Percentiles rank a stretch among this genome's conserved stretches.
Conservation (phyloP, 495 filamentous ascomycete genomes). For the Lophiotrema nucula region DNA sequence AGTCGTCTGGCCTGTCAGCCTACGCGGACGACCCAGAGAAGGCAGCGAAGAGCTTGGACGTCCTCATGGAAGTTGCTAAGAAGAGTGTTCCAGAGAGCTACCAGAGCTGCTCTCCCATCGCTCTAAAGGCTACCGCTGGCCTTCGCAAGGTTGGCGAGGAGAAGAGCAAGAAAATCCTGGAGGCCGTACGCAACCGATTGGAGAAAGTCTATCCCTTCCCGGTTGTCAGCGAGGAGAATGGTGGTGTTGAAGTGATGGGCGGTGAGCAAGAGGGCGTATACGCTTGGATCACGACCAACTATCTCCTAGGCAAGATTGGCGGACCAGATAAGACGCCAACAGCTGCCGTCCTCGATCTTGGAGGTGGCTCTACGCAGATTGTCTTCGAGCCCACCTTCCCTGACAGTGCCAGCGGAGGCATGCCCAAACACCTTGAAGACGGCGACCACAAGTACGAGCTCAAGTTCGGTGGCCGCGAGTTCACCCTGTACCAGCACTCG, state of each 20-base stretch:
- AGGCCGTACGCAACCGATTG: constrained; percentile 78
- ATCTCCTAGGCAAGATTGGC: constrained; percentile 95
- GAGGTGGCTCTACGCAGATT: constrained; percentile 95
- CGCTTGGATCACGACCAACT: constrained; percentile 98
- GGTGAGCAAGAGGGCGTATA: constrained; percentile 96
- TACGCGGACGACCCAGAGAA: constrained; percentile 80
- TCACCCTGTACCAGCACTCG: constrained; percentile 96
- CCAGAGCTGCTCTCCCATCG: constrained; percentile 82
- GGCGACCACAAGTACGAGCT: constrained; percentile 97
- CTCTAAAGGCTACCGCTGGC: constrained; percentile 95
- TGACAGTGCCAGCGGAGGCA: constrained; percentile 65
- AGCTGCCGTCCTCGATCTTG: constrained; percentile 92
- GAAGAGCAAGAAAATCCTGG: constrained; percentile 76
- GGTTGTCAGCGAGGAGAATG: constrained; percentile 76
- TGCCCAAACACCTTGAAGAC: constrained; percentile 80
- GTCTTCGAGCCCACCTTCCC: constrained; percentile 96
- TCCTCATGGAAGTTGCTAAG: constrained; percentile 81
- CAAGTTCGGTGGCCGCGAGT: constrained; percentile 83
- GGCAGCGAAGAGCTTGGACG: constrained; percentile 85
- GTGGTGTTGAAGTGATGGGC: constrained; percentile 93
- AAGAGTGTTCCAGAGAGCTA: constrained; percentile 79
- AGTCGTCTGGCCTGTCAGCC: constrained; percentile 81
- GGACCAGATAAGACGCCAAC: constrained; percentile 85
- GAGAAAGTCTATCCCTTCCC: constrained; percentile 92
- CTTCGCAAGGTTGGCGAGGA: constrained; percentile 81